A percentile compares a stretch with the other conserved stretches of the same genome.
These are phyloP conservation scores for Colletotrichum cuscutae DNA, from an alignment of 2,329 filamentous ascomycete genomes.

Conservation along the genomic window DNA sequence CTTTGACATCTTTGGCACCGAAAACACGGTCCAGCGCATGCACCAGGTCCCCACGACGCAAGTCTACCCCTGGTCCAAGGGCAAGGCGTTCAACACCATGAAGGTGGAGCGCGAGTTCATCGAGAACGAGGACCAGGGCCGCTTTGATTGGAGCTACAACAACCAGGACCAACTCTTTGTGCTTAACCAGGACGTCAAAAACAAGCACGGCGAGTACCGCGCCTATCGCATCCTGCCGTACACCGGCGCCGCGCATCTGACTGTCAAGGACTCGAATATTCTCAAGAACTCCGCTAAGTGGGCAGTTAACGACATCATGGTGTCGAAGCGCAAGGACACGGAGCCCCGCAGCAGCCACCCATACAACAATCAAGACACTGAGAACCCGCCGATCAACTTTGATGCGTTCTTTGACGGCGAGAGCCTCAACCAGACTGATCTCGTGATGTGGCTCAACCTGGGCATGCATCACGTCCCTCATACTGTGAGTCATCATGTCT, in stretches of 20 bases:
- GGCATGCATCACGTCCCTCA: constrained; percentile 69
- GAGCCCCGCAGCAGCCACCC: constrained; percentile 59
- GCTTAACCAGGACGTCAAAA: constrained; percentile 60
- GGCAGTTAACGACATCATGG: constrained; percentile 61
- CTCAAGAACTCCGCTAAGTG: constrained; percentile 57
- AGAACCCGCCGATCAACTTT: constrained; percentile 63
- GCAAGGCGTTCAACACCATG: constrained; percentile 61
- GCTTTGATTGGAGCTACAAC: constrained; percentile 61
- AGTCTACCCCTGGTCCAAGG: constrained; percentile 60
- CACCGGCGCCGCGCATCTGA: constrained; percentile 54
- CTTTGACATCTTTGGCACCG: constrained; percentile 59
- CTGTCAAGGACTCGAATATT: constrained; percentile 58
- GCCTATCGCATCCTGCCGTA: constrained; percentile 61
- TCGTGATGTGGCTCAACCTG: constrained; percentile 63
- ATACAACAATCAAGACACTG: constrained; percentile 55
- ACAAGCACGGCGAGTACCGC: constrained; percentile 60
- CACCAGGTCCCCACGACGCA: constrained; percentile 44
- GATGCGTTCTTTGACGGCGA: constrained; percentile 55
- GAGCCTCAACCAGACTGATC: constrained; percentile 45
- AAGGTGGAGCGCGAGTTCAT: constrained; percentile 55
- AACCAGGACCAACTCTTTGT: constrained; percentile 57
- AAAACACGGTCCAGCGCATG: constrained; percentile 55
- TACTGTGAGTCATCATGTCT: constrained; percentile 44
- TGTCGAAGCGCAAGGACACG: constrained; percentile 61
- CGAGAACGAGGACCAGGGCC: constrained; percentile 52